Evolutionary conservation across 805 yeast species (phyloP), one percentile per base, ranked within the genome.

Genomic region (Ogataea pini): DNA sequence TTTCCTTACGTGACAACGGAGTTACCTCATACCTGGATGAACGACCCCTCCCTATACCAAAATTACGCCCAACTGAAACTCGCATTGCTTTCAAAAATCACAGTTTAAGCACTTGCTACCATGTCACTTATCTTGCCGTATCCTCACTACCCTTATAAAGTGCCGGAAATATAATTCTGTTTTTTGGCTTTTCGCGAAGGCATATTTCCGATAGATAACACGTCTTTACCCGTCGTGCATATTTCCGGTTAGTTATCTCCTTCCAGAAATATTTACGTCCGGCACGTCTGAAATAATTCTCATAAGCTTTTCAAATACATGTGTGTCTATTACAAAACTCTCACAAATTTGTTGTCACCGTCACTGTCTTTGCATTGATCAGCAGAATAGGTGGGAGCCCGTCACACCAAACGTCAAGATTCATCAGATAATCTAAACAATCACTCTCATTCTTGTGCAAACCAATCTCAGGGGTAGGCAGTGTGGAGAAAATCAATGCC

Each of bases 341-440:
- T 48, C 39, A 91, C 52, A 92, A 71, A 28, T 96, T 94, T 5
- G 97, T 91, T 0, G 99, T 92, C 2, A 92, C 99, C 0, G 99
- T 94, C 75, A 94, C 90, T 0, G 96, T 86, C 70, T 89, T 96
- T 0, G 97, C 89, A 61, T 94, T 92, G 46, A 94, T 76, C 52
- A 94, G 67, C 63, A 94, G 63, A 1, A 82, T 76, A 0, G 98
- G 97, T 0, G 97, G 97, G 33, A 94, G 69, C 4, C 79, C 89
- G 37, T 82, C 79, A 48, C 92, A 75, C 94, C 97, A 89, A 5
- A 86, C 67, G 40, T 90, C 86, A 44, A 92, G 71, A 56, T 85
- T 84, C 48, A 82, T 81, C 13, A 87, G 80, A 62, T 90, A 92
- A 29, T 86, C 89, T 36, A 81, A 68, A 44, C 96, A 80, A 17